Evolutionary conservation across 257 asterid genomes (phyloP), one percentile per base, ranked within the genome.

Genomic region (Cruciata laevipes): DNA sequence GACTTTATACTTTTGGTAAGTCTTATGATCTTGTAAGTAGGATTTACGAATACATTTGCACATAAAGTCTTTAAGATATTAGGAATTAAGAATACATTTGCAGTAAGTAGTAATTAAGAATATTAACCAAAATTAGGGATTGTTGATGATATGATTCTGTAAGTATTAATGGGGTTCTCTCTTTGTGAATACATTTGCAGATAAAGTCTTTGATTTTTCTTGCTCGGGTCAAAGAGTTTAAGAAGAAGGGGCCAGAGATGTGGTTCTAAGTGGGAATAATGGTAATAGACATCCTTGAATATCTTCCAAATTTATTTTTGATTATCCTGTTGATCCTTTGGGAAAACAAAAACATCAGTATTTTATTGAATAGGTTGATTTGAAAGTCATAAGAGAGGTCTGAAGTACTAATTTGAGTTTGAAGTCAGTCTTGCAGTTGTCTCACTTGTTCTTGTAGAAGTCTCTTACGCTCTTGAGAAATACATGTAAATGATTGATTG

Each of bases 171-270:
- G 52, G n/a, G 17, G 42, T 55, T 56, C 61, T 10, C 23, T 20
- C 61, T 18, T 14, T 21, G 23, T 56, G 68, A 33, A 63, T 67
- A 47, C 56, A 21, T 75, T 20, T 83, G 23, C 84, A 93, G 99
- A 90, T 84, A 88, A 88, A 71, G 97, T 93, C 47, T 93, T 93
- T 71, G 90, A 80, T 74, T 90, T 91, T n/a, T 58, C 74, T 27
- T 83, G 88, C 71, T 78, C 96, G 3, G 88, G 95, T 27, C 66
- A 77, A 69, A 82, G 80, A 76, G 99, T 93, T 60, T 93, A 93
- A 65, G 97, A 86, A 75, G 94, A 86, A 71, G 97, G 99, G 61
- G 95, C 95, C 8, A 76, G 90, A 75, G 95, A 85, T 70, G 99
- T 93, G 69, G 97, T 95, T 76, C 82, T 93, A n/a, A 80, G 73